Evolutionary conservation across 108 stramenopile genomes (phyloP).

Genomic region (Cylindrotheca closterium): DNA sequence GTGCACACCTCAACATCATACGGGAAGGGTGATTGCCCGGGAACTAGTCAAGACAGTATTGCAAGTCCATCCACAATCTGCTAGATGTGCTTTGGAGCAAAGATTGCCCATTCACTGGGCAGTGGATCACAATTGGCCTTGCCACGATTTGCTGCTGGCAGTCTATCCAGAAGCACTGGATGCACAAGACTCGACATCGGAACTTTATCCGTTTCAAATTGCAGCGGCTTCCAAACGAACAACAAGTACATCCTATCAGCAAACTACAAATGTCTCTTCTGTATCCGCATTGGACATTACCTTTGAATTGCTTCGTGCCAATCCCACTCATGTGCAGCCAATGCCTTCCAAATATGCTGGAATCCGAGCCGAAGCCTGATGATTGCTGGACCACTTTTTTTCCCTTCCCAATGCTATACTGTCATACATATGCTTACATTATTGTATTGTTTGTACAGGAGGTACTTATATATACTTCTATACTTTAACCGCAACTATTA

Average conservation of each 20-base stretch:
- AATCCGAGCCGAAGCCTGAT: neutral
- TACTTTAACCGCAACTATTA: too few relatives aligned
- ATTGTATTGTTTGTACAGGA: too few relatives aligned
- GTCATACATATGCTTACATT: neutral
- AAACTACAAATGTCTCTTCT: neutral
- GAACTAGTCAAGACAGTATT: conserved; percentile 35
- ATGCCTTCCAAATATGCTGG: neutral
- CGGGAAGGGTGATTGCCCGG: conserved; percentile 48
- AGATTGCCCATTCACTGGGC: conserved; percentile 55
- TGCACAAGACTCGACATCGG: conserved; percentile 14
- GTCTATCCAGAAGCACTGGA: conserved; percentile 29
- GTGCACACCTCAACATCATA: conserved; percentile 40
- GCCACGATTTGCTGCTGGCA: conserved; percentile 41
- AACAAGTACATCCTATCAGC: neutral
- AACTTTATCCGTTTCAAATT: conserved; percentile 30
- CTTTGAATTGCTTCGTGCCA: conserved; percentile 23
- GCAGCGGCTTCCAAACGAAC: conserved; percentile 12
- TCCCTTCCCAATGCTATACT: neutral
- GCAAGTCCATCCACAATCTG: conserved; percentile 21
- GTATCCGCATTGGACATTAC: conserved; percentile 10
- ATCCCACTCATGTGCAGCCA: conserved; percentile 14
- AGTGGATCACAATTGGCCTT: conserved; percentile 66
- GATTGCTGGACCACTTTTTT: neutral
- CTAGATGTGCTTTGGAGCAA: conserved; percentile 23
- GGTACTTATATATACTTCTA: too few relatives aligned